Evolutionary conservation across 495 filamentous ascomycete genomes (phyloP).

Genomic region (Thermochaetoides thermophila): DNA sequence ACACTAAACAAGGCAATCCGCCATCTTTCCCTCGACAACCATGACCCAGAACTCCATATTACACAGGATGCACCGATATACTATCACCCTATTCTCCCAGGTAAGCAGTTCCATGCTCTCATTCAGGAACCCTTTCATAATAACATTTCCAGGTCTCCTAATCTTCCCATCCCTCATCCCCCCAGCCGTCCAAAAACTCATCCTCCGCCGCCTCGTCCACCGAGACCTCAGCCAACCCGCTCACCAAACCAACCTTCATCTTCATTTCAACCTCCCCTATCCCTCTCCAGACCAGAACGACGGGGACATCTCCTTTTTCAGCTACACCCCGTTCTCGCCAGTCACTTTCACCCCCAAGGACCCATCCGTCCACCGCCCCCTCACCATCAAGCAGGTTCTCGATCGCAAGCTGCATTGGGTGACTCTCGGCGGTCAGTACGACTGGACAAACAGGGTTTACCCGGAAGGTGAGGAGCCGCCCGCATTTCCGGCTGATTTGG

Average conservation of each 20-base stretch:
- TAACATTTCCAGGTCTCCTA: constrained; percentile 42
- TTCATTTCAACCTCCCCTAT: constrained; percentile 68
- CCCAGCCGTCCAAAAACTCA: constrained; percentile 44
- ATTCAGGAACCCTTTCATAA: background rate
- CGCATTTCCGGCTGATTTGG: constrained; percentile 59
- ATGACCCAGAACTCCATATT: constrained; percentile 7
- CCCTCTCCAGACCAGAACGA: constrained; percentile 15
- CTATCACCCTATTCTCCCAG: constrained; percentile 25
- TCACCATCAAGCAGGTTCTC: constrained; percentile 50
- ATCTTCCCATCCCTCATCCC: constrained; percentile 63
- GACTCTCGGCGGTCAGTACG: constrained; percentile 84
- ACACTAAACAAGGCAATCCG: constrained; percentile 23
- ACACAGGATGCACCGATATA: constrained; percentile 20
- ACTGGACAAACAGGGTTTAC: constrained; percentile 80
- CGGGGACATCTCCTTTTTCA: constrained; percentile 29
- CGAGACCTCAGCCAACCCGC: constrained; percentile 58
- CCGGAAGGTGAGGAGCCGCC: constrained; percentile 43
- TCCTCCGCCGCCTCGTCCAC: constrained; percentile 60
- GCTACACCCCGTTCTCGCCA: constrained; percentile 21
- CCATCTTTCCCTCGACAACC: constrained; percentile 13
- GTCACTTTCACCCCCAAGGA: constrained; percentile 49
- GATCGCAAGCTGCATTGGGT: constrained; percentile 78
- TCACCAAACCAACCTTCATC: constrained; percentile 76
- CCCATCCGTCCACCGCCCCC: constrained; percentile 47
- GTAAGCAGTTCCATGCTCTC: constrained; percentile 7